Evolutionary conservation across 2,329 filamentous ascomycete species (phyloP).

Genomic region (Trichoderma semiorbis): DNA sequence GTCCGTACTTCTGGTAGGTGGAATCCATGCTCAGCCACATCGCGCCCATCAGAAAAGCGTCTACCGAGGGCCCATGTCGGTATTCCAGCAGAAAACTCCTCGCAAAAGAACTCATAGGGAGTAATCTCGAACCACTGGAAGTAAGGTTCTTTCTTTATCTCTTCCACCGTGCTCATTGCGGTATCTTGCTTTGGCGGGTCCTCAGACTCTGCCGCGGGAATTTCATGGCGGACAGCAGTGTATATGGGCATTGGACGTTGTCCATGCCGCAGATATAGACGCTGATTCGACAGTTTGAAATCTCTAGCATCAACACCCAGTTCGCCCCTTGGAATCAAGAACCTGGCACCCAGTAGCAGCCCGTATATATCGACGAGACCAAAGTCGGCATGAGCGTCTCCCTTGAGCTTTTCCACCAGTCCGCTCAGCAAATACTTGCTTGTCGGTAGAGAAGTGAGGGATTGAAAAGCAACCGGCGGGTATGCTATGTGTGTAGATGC

Average conservation of each 20-base stretch:
- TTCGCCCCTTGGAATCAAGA: slow-evolving; percentile 81
- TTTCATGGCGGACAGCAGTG: slow-evolving; percentile 92
- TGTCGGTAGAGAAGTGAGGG: slow-evolving; percentile 83
- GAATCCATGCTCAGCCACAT: slow-evolving; percentile 56
- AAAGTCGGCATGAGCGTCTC: slow-evolving; percentile 66
- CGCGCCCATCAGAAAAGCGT: slow-evolving; percentile 67
- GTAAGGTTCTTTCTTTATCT: slow-evolving; percentile 69
- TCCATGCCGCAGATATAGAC: slow-evolving; percentile 70
- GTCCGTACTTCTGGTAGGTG: slow-evolving; percentile 81
- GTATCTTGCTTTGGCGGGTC: slow-evolving; percentile 39
- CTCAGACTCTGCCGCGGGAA: slow-evolving; percentile 56
- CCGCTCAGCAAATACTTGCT: slow-evolving; percentile 89
- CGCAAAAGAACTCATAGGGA: slow-evolving; percentile 92
- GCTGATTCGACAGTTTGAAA: slow-evolving; percentile 88
- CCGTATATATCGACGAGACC: slow-evolving; percentile 94
- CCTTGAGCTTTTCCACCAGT: slow-evolving; percentile 86
- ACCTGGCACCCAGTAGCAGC: slow-evolving; percentile 74
- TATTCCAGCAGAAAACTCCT: slow-evolving; percentile 87
- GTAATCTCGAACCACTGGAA: slow-evolving; percentile 98
- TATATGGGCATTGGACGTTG: slow-evolving; percentile 90
- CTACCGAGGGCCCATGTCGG: slow-evolving; percentile 92
- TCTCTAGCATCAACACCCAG: slow-evolving; percentile 68
- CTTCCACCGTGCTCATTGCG: slow-evolving; percentile 38
- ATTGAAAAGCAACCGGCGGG: slow-evolving; percentile 75
- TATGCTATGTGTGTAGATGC: slow-evolving; percentile 89